Evolutionary conservation across 805 yeast species (phyloP).

Genomic region (Metschnikowia orientalis): DNA sequence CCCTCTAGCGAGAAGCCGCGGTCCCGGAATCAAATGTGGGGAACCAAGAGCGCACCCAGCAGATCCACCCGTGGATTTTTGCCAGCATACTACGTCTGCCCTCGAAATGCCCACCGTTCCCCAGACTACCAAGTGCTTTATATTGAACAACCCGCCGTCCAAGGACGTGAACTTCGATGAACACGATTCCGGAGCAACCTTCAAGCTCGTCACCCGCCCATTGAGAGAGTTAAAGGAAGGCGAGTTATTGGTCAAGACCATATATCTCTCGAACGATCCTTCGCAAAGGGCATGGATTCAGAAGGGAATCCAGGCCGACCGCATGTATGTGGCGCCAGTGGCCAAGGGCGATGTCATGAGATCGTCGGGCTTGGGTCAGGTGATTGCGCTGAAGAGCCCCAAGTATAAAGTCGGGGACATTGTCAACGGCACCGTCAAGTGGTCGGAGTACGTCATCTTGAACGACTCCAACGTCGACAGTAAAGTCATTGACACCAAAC

Average conservation of each 20-base stretch:
- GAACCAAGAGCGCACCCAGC: too few species aligned
- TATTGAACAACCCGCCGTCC: slow-evolving; percentile 4
- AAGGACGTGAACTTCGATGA: slow-evolving; percentile 17
- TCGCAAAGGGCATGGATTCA: slow-evolving; percentile 55
- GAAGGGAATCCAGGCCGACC: slow-evolving; percentile 5
- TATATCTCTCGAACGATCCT: slow-evolving; percentile 54
- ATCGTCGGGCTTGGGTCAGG: slow-evolving; percentile 43
- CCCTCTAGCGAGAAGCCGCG: neutral
- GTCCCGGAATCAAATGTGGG: neutral
- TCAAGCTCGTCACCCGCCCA: slow-evolving; percentile 17
- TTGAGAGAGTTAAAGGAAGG: slow-evolving; percentile 24
- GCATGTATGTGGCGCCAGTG: slow-evolving; percentile 6
- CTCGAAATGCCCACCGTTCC: neutral
- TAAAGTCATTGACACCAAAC: slow-evolving; percentile 22
- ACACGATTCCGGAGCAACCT: slow-evolving; percentile 25
- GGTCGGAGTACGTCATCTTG: slow-evolving; percentile 46
- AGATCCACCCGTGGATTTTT: too few species aligned
- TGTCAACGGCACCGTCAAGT: slow-evolving; percentile 35
- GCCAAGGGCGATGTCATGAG: slow-evolving; percentile 43
- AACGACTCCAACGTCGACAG: slow-evolving; percentile 20
- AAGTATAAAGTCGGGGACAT: slow-evolving; percentile 41
- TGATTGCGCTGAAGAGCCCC: slow-evolving; percentile 41
- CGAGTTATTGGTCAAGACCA: slow-evolving; percentile 41
- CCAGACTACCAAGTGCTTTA: slow-evolving; percentile 2
- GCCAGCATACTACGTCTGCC: too few species aligned